Percentiles rank a stretch among this genome's conserved stretches.
These are phyloP conservation scores for Aspergillus sp. DNA, from an alignment of 2,329 filamentous ascomycete genomes.

Conservation along the genomic window DNA sequence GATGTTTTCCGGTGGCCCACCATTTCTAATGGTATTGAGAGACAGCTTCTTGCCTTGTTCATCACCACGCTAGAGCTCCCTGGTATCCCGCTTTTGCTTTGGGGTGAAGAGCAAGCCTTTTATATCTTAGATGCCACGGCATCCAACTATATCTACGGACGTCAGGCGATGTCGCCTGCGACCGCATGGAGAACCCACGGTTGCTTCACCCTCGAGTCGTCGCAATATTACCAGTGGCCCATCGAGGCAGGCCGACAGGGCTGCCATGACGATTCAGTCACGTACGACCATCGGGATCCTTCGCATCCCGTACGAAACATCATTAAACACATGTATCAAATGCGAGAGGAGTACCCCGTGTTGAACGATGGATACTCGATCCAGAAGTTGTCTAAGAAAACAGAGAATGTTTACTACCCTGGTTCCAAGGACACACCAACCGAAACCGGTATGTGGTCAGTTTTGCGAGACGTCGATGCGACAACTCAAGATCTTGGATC, in stretches of 20 bases:
- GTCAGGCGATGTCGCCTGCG: slow-evolving; percentile 58
- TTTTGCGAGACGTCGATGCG: slow-evolving; percentile 48
- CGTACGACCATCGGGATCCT: slow-evolving; percentile 59
- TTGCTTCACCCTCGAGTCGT: slow-evolving; percentile 54
- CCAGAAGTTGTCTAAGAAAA: slow-evolving; percentile 54
- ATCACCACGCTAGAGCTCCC: slow-evolving; percentile 57
- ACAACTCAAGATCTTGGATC: slow-evolving; percentile 49
- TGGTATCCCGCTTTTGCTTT: slow-evolving; percentile 56
- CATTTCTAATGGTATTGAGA: slow-evolving; percentile 52
- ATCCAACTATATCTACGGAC: slow-evolving; percentile 61
- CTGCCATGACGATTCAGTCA: slow-evolving; percentile 54
- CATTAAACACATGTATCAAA: slow-evolving; percentile 58
- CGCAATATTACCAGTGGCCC: slow-evolving; percentile 56
- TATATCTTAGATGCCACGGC: slow-evolving; percentile 62
- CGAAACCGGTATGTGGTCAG: slow-evolving; percentile 58
- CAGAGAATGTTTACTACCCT: slow-evolving; percentile 45
- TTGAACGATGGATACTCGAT: slow-evolving; percentile 58
- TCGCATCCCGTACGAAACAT: slow-evolving; percentile 58
- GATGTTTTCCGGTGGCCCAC: slow-evolving; percentile 63
- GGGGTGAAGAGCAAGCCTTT: slow-evolving; percentile 63
- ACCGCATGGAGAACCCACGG: slow-evolving; percentile 62
- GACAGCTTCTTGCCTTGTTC: slow-evolving; percentile 54
- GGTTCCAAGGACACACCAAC: slow-evolving; percentile 51
- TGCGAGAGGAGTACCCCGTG: slow-evolving; percentile 52
- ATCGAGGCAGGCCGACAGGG: slow-evolving; percentile 50